These are phyloP conservation scores for Endogone sp. DNA, from an alignment of 192 early-diverging fungal genomes.

Conservation along the genomic window DNA sequence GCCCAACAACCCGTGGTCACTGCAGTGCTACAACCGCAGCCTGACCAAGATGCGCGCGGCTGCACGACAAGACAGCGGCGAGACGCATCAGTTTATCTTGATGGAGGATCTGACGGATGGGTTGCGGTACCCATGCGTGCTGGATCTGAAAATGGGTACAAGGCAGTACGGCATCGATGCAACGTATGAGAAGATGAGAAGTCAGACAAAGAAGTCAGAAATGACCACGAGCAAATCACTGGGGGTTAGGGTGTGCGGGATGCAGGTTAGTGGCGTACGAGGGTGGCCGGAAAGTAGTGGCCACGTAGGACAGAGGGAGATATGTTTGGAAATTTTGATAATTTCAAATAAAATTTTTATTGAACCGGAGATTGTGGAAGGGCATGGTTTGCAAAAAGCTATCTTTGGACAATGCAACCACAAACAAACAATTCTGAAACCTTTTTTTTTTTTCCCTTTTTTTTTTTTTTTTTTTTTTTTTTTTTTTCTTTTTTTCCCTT, in stretches of 20 bases:
- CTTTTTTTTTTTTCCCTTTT: too few relatives aligned
- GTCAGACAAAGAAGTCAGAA: constrained; percentile 92
- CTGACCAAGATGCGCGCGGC: neutral
- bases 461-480: neutral
- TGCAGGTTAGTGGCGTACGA: constrained; percentile 78
- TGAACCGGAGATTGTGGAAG: too few relatives aligned
- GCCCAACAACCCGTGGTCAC: constrained; percentile 3
- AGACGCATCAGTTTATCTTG: constrained; percentile 77
- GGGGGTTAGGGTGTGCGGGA: constrained; percentile 95
- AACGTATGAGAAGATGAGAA: constrained; percentile 71
- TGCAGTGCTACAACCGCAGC: constrained; percentile 5
- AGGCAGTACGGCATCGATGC: constrained; percentile 94
- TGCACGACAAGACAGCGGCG: neutral
- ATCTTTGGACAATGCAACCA: too few relatives aligned
- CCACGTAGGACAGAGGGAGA: neutral
- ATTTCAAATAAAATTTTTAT: too few relatives aligned
- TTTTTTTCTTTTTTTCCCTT: constrained; percentile 20
- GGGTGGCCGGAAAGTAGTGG: constrained; percentile 4
- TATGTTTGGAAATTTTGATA: too few relatives aligned
- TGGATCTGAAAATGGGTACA: constrained; percentile 99
- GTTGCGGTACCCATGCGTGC: constrained; percentile 86
- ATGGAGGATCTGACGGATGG: constrained; percentile 92
- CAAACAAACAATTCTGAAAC: too few relatives aligned
- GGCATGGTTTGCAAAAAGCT: too few relatives aligned
- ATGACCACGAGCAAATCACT: constrained; percentile 86